Evolutionary conservation across 202 grass and related monocot species (phyloP).

Genomic region (Cymbopogon flexuosus): DNA sequence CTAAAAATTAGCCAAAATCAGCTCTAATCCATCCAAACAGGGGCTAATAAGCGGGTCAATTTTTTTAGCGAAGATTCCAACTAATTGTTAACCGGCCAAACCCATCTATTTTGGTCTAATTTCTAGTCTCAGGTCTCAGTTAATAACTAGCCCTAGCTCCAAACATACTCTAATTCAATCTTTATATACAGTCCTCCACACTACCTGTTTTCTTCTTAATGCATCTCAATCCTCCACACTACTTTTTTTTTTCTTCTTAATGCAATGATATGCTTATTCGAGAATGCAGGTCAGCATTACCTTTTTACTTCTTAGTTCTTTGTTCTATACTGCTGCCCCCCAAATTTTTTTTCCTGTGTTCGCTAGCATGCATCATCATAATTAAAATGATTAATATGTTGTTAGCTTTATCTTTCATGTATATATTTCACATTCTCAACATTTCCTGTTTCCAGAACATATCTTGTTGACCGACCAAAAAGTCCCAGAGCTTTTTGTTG

Average conservation of each 20-base stretch:
- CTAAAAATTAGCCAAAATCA: background rate
- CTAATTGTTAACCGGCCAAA: background rate
- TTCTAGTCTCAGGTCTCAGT: background rate
- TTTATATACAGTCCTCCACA: background rate
- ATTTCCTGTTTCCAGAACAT: constrained; percentile 19
- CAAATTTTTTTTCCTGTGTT: background rate
- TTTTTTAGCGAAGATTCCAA: background rate
- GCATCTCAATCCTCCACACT: background rate
- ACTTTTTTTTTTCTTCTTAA: background rate
- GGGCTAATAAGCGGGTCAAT: background rate
- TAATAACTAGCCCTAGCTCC: background rate
- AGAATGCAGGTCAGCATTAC: background rate
- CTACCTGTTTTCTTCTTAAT: background rate
- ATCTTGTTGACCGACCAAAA: constrained; percentile 24
- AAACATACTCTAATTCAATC: background rate
- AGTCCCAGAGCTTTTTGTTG: constrained; percentile 58
- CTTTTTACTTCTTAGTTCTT: background rate
- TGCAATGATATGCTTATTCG: background rate
- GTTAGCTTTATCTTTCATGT: background rate
- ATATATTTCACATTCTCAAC: background rate
- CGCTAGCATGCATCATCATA: background rate
- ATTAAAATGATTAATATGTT: background rate
- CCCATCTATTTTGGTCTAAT: background rate
- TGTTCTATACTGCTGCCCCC: background rate
- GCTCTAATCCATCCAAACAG: background rate